phyloP scores from a whole-genome alignment of 2,329 filamentous ascomycete species.

The Teratosphaeria viscida region DNA sequence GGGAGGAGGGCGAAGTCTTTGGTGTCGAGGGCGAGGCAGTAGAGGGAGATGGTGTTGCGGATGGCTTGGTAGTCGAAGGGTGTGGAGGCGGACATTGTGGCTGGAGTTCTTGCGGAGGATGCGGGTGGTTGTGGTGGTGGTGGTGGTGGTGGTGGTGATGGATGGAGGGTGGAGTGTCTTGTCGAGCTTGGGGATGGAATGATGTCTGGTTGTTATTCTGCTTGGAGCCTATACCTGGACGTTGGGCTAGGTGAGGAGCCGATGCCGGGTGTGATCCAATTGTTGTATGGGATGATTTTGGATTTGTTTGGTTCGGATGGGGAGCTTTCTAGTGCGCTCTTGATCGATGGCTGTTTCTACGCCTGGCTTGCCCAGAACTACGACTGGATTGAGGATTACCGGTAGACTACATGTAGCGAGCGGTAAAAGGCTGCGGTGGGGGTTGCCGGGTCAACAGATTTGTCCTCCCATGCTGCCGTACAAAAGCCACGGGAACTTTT shows the following conservation, averaged over 20 bases:
- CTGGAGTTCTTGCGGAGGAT: not conserved
- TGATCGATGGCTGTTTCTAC: not conserved
- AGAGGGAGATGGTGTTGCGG: constrained; percentile 31
- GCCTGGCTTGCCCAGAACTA: no score
- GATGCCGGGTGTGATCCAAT: not conserved
- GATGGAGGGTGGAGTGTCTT: not conserved
- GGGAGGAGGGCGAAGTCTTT: constrained; percentile 30
- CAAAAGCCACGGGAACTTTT: not conserved
- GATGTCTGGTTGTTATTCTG: not conserved
- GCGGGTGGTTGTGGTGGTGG: not conserved
- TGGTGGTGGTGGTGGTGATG: no score
- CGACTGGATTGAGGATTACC: no score
- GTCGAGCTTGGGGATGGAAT: not conserved
- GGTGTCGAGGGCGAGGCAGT: constrained; percentile 35
- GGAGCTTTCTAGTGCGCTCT: not conserved
- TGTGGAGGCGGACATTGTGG: constrained; percentile 9
- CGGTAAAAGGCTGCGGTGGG: not conserved
- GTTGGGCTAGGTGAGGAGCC: not conserved
- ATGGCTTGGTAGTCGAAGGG: constrained; percentile 29
- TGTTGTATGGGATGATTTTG: not conserved
- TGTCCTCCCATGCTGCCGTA: not conserved
- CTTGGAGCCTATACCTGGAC: not conserved
- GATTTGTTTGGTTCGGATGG: not conserved
- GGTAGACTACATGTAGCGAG: no score
- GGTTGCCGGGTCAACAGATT: not conserved